Conservation (phyloP, 1,284 basidiomycete species). For the Puccinia novopanici region DNA sequence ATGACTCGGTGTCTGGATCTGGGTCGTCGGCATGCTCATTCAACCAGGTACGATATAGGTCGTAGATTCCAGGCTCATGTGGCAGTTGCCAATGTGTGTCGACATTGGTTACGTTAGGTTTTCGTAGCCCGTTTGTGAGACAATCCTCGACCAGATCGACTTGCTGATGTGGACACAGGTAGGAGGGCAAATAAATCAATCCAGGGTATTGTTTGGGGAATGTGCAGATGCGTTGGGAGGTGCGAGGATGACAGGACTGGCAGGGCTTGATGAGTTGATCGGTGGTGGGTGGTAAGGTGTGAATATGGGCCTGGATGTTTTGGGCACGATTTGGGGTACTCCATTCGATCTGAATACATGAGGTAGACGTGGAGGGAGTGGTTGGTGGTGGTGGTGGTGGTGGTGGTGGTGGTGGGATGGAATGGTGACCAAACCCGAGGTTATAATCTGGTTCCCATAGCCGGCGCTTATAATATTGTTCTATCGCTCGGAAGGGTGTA, state of each 20-base stretch:
- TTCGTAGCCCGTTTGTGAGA: conserved; percentile 24
- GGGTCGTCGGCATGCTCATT: background rate
- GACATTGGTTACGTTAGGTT: conserved; percentile 36
- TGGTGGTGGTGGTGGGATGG: background rate
- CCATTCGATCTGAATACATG: background rate
- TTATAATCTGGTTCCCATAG: conserved; percentile 41
- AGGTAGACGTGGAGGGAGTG: background rate
- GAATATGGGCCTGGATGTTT: conserved; percentile 9
- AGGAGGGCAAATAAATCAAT: conserved; percentile 34
- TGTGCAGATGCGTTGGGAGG: conserved; percentile 1
- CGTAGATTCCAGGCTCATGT: conserved; percentile 24
- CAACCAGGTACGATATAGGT: conserved; percentile 33
- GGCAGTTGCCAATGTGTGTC: conserved; percentile 38
- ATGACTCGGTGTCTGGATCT: background rate
- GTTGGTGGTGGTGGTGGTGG: too few species aligned
- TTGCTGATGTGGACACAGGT: conserved; percentile 35
- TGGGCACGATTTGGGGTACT: conserved; percentile 14
- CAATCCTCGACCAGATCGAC: conserved; percentile 17
- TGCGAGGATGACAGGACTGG: conserved; percentile 4
- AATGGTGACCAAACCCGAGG: conserved; percentile 22
- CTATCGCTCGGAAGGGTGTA: conserved; percentile 15
- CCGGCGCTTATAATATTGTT: conserved; percentile 40
- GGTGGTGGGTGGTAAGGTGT: background rate
- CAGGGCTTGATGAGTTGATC: conserved; percentile 5
- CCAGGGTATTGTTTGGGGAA: conserved; percentile 37